phyloP scores from a whole-genome alignment of 257 asterid genomes.

The Pogostemon cablin region DNA sequence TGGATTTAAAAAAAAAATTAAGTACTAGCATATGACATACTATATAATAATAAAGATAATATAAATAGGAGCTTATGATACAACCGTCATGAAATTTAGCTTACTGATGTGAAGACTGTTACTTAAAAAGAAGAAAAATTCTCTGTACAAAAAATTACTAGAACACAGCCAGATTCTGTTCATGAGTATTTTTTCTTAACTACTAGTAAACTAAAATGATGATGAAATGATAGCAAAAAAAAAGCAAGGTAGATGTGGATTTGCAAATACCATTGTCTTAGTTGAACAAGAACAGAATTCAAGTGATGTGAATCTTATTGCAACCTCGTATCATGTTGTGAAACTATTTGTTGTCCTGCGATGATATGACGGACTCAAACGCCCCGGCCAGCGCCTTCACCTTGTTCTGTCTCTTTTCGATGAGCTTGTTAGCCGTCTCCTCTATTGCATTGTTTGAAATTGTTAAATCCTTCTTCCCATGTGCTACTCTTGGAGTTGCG shows the following conservation, averaged over 20 bases:
- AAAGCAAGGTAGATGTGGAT: not conserved
- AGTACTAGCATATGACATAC: no score
- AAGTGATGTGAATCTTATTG: not conserved
- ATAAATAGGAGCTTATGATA: no score
- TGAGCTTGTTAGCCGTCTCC: constrained; percentile 66
- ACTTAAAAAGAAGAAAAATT: not conserved
- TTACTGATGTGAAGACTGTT: constrained; percentile 3
- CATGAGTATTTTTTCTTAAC: not conserved
- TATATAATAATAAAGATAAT: no score
- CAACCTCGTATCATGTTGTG: not conserved
- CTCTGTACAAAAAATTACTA: no score
- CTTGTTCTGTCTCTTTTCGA: constrained; percentile 67
- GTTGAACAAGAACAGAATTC: constrained; percentile 7
- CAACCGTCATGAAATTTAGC: no score
- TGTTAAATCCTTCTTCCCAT: constrained; percentile 45
- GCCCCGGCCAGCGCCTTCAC: constrained; percentile 90
- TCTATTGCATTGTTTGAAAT: constrained; percentile 71
- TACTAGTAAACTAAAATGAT: not conserved
- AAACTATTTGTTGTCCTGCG: constrained; percentile 41
- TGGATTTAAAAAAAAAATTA: no score
- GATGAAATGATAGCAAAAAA: constrained; percentile 7
- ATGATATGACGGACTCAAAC: constrained; percentile 69
- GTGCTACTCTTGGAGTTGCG: constrained; percentile 19
- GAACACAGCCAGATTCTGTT: not conserved
- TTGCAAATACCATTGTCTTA: not conserved